Percentiles rank a stretch among this genome's conserved stretches.
Evolutionary conservation across 805 yeast species (phyloP).

Genomic region (Lipomyces mesembrius): DNA sequence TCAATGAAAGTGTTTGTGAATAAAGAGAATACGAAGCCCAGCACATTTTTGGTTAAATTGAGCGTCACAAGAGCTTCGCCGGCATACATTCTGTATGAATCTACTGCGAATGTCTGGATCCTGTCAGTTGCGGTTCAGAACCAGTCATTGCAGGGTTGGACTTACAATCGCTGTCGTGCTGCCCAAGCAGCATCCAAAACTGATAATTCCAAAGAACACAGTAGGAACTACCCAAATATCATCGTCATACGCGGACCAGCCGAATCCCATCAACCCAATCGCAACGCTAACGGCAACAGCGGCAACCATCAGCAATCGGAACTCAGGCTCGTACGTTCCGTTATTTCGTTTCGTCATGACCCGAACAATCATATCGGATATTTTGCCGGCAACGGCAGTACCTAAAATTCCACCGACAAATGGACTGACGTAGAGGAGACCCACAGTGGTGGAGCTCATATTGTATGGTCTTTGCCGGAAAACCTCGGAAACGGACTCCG

Average conservation of each 20-base stretch:
- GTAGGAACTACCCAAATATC: slow-evolving; percentile 64
- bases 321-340: slow-evolving; percentile 68
- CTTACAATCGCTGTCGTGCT: slow-evolving; percentile 59
- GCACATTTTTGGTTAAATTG: slow-evolving; percentile 57
- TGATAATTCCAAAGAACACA: slow-evolving; percentile 58
- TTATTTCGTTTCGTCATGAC: slow-evolving; percentile 52
- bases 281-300: slow-evolving; percentile 53
- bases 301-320: slow-evolving; percentile 57
- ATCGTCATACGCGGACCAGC: slow-evolving; percentile 57
- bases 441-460: slow-evolving; percentile 30
- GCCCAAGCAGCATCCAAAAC: slow-evolving; percentile 65
- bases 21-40: slow-evolving; percentile 55
- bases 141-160: neutral
- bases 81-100: slow-evolving; percentile 61
- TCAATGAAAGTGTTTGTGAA: slow-evolving; percentile 57
- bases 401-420: slow-evolving; percentile 61
- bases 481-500: slow-evolving; percentile 59
- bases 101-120: slow-evolving; percentile 56
- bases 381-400: slow-evolving; percentile 57
- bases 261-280: slow-evolving; percentile 65
- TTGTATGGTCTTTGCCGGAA: slow-evolving; percentile 50
- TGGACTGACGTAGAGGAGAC: slow-evolving; percentile 35
- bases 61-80: slow-evolving; percentile 62
- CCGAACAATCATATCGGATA: slow-evolving; percentile 57
- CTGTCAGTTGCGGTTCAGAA: neutral